Evolutionary conservation across 2,329 filamentous ascomycete genomes (phyloP).

Genomic region (Ambrosiella xylebori): DNA sequence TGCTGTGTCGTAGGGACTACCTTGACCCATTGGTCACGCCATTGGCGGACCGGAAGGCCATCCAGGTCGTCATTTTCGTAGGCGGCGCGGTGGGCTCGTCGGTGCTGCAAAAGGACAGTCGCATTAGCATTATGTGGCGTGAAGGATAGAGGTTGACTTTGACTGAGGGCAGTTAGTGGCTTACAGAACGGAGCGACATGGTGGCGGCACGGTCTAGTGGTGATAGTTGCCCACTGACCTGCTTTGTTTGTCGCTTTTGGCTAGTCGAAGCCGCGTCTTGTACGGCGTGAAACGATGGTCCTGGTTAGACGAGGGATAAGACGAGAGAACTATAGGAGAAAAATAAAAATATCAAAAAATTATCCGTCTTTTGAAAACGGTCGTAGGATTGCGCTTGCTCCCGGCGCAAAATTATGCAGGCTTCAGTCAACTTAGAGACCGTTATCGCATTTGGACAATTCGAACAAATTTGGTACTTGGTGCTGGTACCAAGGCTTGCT

Average conservation of each 20-base stretch:
- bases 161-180: background rate
- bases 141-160: background rate
- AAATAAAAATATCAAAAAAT: background rate
- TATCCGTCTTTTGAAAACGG: background rate
- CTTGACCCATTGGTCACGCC: conserved; percentile 55
- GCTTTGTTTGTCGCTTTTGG: background rate
- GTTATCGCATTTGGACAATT: background rate
- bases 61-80: conserved; percentile 48
- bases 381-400: background rate
- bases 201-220: background rate
- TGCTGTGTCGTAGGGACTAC: conserved; percentile 48
- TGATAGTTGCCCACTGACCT: background rate
- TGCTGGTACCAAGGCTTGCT: no score
- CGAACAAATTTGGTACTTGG: background rate
- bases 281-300: no score
- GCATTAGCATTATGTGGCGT: background rate
- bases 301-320: no score
- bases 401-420: background rate
- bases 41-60: conserved; percentile 77
- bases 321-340: background rate
- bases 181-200: conserved; percentile 7
- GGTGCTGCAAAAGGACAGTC: conserved; percentile 24
- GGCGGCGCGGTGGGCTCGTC: conserved; percentile 37
- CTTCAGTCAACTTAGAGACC: background rate
- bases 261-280: no score